Evolutionary conservation across 768 basidiomycete species (phyloP).

Genomic region (Tremella fuciformis): DNA sequence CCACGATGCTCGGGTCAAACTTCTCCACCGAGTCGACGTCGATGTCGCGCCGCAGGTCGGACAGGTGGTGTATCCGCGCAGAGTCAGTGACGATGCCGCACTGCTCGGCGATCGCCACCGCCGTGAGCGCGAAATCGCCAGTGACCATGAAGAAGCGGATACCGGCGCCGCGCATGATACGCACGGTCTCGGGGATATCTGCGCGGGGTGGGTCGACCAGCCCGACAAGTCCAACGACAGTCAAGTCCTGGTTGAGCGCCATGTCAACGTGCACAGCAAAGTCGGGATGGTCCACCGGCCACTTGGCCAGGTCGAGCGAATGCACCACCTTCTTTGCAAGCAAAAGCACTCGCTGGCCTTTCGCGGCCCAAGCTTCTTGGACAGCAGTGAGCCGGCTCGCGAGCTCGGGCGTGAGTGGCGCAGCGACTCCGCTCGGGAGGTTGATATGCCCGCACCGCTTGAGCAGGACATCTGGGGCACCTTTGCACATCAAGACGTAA

Average conservation of each 20-base stretch:
- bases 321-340: conserved; percentile 57
- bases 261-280: conserved; percentile 56
- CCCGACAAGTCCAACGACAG: conserved; percentile 62
- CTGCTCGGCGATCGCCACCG: conserved; percentile 62
- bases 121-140: conserved; percentile 60
- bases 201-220: conserved; percentile 62
- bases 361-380: conserved; percentile 57
- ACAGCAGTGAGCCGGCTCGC: conserved; percentile 30
- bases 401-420: conserved; percentile 46
- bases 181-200: conserved; percentile 57
- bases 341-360: conserved; percentile 64
- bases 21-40: conserved; percentile 39
- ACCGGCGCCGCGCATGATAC: conserved; percentile 57
- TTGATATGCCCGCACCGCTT: conserved; percentile 52
- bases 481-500: conserved; percentile 58
- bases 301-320: conserved; percentile 33
- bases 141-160: conserved; percentile 67
- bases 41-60: conserved; percentile 53
- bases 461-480: conserved; percentile 59
- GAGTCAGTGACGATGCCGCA: conserved; percentile 60
- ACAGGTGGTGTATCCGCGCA: conserved; percentile 50
- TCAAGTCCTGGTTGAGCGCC: conserved; percentile 55
- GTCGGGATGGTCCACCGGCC: conserved; percentile 47
- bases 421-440: conserved; percentile 52
- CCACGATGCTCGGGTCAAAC: conserved; percentile 48